Evolutionary conservation across 768 basidiomycete species (phyloP).

Genomic region (Boletus pseudo-olivaceus): DNA sequence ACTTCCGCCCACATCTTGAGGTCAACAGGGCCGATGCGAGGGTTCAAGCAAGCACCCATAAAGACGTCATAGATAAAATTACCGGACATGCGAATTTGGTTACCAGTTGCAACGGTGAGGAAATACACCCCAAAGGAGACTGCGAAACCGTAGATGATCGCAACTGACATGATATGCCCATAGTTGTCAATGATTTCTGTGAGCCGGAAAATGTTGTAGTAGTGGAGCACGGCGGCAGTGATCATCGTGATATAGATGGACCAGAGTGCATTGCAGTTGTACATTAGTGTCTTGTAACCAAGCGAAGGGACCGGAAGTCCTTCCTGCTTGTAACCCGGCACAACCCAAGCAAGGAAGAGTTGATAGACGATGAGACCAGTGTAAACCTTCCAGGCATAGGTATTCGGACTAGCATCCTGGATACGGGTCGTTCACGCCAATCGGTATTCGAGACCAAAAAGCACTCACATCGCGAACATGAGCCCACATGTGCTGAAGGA

Average conservation of each 20-base stretch:
- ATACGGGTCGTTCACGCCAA: background rate
- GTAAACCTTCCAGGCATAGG: conserved; percentile 89
- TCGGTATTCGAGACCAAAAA: background rate
- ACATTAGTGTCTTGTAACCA: conserved; percentile 87
- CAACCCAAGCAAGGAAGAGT: conserved; percentile 82
- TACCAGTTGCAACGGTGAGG: conserved; percentile 69
- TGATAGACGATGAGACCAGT: conserved; percentile 85
- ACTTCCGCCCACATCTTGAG: conserved; percentile 99
- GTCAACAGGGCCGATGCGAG: conserved; percentile 86
- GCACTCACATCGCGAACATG: conserved; percentile 71
- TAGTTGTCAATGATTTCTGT: conserved; percentile 96
- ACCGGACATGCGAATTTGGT: conserved; percentile 90
- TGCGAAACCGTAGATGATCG: conserved; percentile 86
- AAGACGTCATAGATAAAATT: conserved; percentile 93
- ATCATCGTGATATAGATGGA: conserved; percentile 81
- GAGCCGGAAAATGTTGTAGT: conserved; percentile 79
- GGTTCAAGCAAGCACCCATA: conserved; percentile 95
- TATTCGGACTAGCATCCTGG: conserved; percentile 89
- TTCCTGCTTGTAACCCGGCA: conserved; percentile 92
- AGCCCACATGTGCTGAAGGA: conserved; percentile 78
- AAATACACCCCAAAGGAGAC: conserved; percentile 82
- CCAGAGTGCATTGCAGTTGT: conserved; percentile 93
- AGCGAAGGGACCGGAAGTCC: conserved; percentile 96
- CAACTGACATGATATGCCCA: conserved; percentile 92
- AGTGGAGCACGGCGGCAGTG: conserved; percentile 73